Evolutionary conservation across 768 basidiomycete species (phyloP).

Genomic region (Boletus pseudo-olivaceus): DNA sequence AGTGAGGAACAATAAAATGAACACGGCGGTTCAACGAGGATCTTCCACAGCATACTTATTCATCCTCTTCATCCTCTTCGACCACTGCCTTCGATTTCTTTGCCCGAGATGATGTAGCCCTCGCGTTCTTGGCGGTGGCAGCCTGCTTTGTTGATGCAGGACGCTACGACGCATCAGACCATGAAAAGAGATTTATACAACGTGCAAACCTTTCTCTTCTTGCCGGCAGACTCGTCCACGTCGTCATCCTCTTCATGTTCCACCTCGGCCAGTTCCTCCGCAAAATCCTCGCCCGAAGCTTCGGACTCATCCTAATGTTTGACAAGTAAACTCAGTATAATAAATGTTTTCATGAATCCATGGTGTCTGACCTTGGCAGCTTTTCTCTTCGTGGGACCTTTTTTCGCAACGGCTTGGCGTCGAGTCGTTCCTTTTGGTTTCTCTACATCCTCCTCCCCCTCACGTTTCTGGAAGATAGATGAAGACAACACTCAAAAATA

Average conservation of each 20-base stretch:
- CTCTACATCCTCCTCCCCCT: constrained; percentile 32
- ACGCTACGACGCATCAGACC: constrained; percentile 31
- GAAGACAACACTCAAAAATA: constrained; percentile 8
- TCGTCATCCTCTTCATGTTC: constrained; percentile 48
- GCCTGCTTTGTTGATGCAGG: constrained; percentile 44
- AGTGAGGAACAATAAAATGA: background rate
- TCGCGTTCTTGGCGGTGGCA: constrained; percentile 40
- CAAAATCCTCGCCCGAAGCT: constrained; percentile 46
- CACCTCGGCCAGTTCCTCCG: constrained; percentile 41
- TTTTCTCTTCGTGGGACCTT: constrained; percentile 45
- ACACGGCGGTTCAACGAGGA: constrained; percentile 1
- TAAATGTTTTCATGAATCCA: background rate
- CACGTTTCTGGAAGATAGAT: constrained; percentile 27
- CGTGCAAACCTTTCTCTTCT: constrained; percentile 67
- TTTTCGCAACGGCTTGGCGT: constrained; percentile 45
- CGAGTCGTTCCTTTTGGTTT: constrained; percentile 50
- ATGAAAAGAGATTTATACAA: background rate
- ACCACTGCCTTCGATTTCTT: constrained; percentile 45
- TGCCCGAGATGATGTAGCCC: constrained; percentile 24
- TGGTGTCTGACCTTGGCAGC: constrained; percentile 33
- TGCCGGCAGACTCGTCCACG: constrained; percentile 35
- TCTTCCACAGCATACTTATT: constrained; percentile 12
- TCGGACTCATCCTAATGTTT: constrained; percentile 32
- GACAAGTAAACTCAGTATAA: background rate
- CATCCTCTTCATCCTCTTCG: constrained; percentile 41